phyloP scores from a whole-genome alignment of 306 rosid species.

The Hippophae tibetana region DNA sequence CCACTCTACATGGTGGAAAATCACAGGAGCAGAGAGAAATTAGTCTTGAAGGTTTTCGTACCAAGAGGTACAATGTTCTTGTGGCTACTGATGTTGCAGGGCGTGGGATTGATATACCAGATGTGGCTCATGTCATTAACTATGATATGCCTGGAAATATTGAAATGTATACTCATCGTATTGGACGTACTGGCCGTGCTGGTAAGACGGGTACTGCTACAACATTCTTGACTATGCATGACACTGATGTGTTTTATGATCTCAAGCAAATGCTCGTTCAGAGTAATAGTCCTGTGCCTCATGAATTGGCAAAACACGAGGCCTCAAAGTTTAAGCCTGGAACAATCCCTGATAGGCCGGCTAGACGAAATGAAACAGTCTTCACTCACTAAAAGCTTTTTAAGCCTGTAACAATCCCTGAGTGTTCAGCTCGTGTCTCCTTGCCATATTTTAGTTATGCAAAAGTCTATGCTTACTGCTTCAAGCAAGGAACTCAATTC shows the following conservation, averaged over 20 bases:
- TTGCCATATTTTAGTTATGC: slow-evolving; percentile 1
- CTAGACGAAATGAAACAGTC: slow-evolving; percentile 70
- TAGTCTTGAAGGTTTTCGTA: too few species aligned
- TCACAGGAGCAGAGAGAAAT: too few species aligned
- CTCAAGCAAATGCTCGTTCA: slow-evolving; percentile 87
- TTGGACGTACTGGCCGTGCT: slow-evolving; percentile 88
- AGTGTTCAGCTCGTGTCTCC: not conserved
- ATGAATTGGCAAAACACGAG: slow-evolving; percentile 84
- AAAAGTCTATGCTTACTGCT: slow-evolving; percentile 4
- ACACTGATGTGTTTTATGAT: slow-evolving; percentile 76
- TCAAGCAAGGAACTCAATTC: slow-evolving; percentile 17
- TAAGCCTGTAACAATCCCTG: too few species aligned
- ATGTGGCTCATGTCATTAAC: slow-evolving; percentile 14
- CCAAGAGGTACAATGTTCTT: too few species aligned
- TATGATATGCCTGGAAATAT: slow-evolving; percentile 84
- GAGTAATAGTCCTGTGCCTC: slow-evolving; percentile 79
- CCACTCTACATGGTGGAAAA: too few species aligned
- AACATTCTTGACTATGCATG: slow-evolving; percentile 68
- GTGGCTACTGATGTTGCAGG: too few species aligned
- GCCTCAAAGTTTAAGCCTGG: slow-evolving; percentile 95
- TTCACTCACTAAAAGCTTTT: slow-evolving; percentile 47
- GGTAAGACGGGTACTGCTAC: slow-evolving; percentile 87
- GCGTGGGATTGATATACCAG: too few species aligned
- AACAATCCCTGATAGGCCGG: slow-evolving; percentile 75
- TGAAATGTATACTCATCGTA: slow-evolving; percentile 86